Base-by-base conservation (phyloP, 164 flowering plant genomes). In the Vitis rotundifolia region DNA sequence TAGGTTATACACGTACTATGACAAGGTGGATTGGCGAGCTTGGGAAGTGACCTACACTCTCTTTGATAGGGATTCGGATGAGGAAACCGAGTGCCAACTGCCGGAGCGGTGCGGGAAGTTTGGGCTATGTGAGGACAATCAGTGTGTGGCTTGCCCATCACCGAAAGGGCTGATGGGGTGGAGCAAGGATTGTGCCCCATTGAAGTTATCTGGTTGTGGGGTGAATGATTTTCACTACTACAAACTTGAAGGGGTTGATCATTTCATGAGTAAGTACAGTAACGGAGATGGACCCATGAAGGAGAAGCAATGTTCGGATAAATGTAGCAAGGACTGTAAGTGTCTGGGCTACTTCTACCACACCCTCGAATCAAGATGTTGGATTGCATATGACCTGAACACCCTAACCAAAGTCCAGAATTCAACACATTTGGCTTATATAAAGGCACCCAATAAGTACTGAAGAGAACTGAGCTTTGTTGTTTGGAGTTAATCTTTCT, bases 291-390 rank as follows among this genome's bases (percentile, higher is more conserved):
- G 77, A 2, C 76, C 82, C 4, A 56, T 75, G 62, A 73, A 48
- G 37, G 79, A 61, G 26, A 63, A 16, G 9, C 79, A 68, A 0
- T 83, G 89, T 60, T 72, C 56, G 12, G 61, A 16, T 11, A 85
- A 81, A 47, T 85, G 87, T 12, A 73, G 57, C n/a, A n/a, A n/a
- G 28, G 84, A 83, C 54, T 85, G 89, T 77, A 85, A 83, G 80
- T 83, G 89, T 52, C 49, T 72, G 72, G 89, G 85, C 0, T 85
- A 78, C n/a, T 83, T 85, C 63, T 83, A 80, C 69, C 59, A 80
- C 50, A 56, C 16, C 13, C 70, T 57, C 0, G 68, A 55, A 0
- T 81, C 85, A 0, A 71, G 72, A 61, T 85, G 88, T 11, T 83
- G 85, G 88, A 68, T 77, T 16, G 86, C 84, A 26, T 70, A 77